Percentiles rank a stretch among this genome's conserved stretches.
Evolutionary conservation across 257 asterid species (phyloP).

Genomic region (Buddleja alternifolia): DNA sequence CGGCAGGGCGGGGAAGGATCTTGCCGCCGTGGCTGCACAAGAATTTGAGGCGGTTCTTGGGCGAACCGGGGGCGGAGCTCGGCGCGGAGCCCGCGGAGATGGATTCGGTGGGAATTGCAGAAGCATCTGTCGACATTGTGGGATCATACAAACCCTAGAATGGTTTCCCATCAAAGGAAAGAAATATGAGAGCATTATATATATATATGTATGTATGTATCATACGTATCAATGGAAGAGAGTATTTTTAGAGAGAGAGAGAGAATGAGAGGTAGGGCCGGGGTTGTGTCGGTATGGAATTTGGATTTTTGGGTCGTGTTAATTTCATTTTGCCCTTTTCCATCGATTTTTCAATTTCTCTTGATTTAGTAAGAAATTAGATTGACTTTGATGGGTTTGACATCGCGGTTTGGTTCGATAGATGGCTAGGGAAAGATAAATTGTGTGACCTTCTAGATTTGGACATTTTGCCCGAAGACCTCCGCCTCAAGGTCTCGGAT

Average conservation of each 20-base stretch:
- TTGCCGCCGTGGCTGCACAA: conserved; percentile 87
- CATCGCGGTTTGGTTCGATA: no score
- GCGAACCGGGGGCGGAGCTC: conserved; percentile 56
- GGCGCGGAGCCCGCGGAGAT: conserved; percentile 39
- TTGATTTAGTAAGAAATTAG: no score
- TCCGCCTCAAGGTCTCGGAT: no score
- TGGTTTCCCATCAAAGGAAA: conserved; percentile 18
- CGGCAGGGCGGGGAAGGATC: conserved; percentile 76
- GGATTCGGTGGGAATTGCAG: conserved; percentile 21
- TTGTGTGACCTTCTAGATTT: no score
- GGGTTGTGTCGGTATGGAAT: no score
- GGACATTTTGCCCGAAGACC: no score
- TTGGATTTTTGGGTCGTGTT: no score
- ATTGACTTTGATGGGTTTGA: no score
- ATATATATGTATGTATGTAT: no score
- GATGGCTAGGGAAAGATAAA: no score
- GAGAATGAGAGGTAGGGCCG: not conserved
- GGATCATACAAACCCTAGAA: not conserved
- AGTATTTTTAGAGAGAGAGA: conserved; percentile 24
- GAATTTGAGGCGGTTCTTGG: conserved; percentile 60
- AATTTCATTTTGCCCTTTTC: no score
- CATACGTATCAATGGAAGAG: conserved; percentile 24
- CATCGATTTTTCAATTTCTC: no score
- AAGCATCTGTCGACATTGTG: conserved; percentile 42
- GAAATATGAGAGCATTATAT: not conserved